phyloP scores from a whole-genome alignment of 768 basidiomycete species.

The Russula abietina region DNA sequence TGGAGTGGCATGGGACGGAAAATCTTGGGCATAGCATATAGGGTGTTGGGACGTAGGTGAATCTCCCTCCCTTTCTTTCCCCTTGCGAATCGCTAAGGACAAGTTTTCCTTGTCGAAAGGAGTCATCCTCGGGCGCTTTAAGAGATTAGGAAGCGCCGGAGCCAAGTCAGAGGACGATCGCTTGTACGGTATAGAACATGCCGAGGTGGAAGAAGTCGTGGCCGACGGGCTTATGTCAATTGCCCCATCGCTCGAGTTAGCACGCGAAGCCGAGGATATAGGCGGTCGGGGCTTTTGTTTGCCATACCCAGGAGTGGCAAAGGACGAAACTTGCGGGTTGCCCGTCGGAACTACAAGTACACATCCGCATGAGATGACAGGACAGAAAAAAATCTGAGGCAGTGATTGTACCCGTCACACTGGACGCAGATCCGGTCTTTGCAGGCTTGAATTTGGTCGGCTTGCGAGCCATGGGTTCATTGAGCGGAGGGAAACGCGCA shows the following conservation, averaged over 20 bases:
- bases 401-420: neutral
- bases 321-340: slow-evolving; percentile 6
- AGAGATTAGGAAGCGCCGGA: neutral
- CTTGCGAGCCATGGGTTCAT: neutral
- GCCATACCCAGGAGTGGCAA: slow-evolving; percentile 14
- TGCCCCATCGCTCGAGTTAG: slow-evolving; percentile 11
- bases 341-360: neutral
- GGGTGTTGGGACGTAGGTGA: neutral
- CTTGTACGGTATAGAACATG: slow-evolving; percentile 11
- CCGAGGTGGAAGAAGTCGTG: slow-evolving; percentile 8
- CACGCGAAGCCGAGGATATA: neutral
- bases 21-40: neutral
- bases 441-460: slow-evolving; percentile 25
- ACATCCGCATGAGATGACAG: neutral
- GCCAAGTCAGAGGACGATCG: slow-evolving; percentile 9
- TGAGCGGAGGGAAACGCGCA: neutral
- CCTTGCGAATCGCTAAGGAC: neutral
- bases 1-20: neutral
- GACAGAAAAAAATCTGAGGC: neutral
- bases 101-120: slow-evolving; percentile 16
- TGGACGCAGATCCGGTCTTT: slow-evolving; percentile 5
- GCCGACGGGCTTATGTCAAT: slow-evolving; percentile 21
- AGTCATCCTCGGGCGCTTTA: slow-evolving; percentile 13
- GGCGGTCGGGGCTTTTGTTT: slow-evolving; percentile 15
- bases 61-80: slow-evolving; percentile 11